A percentile compares a stretch with the other conserved stretches of the same genome.
These are phyloP conservation scores for Cyberlindnera maritima DNA, from an alignment of 805 yeast species.

Conservation along the genomic window DNA sequence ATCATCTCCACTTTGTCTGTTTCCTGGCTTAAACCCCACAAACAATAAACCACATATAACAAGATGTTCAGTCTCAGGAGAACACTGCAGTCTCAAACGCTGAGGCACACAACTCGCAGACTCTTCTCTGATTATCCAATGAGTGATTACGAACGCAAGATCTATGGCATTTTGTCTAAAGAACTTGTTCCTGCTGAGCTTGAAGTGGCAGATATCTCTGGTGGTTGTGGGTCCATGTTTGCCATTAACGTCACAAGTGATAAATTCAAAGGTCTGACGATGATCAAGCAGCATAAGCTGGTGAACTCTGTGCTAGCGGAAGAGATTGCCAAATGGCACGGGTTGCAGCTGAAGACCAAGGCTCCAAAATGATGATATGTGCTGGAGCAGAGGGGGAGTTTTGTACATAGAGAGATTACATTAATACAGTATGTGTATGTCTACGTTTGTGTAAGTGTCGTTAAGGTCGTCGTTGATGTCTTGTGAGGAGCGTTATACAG, in stretches of 20 bases:
- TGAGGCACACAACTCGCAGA: conserved; percentile 6
- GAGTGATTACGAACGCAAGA: conserved; percentile 57
- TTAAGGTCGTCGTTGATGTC: not conserved
- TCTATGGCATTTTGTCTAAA: conserved; percentile 51
- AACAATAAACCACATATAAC: not conserved
- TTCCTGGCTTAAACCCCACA: not conserved
- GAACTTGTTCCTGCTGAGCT: conserved; percentile 60
- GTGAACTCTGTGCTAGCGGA: conserved; percentile 81
- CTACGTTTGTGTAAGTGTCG: not conserved
- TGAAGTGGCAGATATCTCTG: conserved; percentile 79
- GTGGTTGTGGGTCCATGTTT: conserved; percentile 98
- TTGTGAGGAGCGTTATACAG: not conserved
- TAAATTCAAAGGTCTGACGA: conserved; percentile 73
- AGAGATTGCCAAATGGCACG: conserved; percentile 93
- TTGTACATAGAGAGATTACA: too few relatives aligned
- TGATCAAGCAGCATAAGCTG: conserved; percentile 88
- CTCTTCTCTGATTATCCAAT: conserved; percentile 9
- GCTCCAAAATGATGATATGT: conserved; percentile 34
- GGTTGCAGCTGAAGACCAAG: conserved; percentile 80
- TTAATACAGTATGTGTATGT: too few relatives aligned
- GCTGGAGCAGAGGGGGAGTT: too few relatives aligned
- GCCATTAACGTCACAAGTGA: conserved; percentile 74
- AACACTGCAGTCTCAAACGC: not conserved
- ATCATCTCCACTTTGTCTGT: conserved; percentile 1
- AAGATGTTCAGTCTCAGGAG: conserved; percentile 9